Evolutionary conservation across 73 alveolate genomes (phyloP), one percentile per base, ranked within the genome.

Genomic region (Loxodes magnus): DNA sequence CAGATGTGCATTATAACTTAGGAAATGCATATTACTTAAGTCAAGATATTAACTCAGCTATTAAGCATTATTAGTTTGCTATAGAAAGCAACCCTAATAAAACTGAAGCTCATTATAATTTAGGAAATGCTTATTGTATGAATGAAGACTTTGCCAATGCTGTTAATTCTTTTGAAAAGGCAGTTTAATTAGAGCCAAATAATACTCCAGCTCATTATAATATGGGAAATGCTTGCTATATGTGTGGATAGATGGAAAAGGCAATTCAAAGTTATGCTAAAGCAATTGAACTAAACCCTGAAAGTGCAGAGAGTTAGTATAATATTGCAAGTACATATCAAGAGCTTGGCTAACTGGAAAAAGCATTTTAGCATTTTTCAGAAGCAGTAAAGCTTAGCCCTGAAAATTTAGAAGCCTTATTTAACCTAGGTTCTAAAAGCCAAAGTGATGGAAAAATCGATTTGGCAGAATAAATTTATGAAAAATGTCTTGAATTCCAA

Each of bases 131-230:
- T 16, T 61, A 55, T 1, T 76, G 90, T 34, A 74, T 68, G 2
- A 48, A 61, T 26, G 25, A 66, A 10, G 77, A 76, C 31, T 76
- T 61, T 30, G 60, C 37, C 21, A 36, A 59, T 2, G 90, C 90
- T 14, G 54, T 67, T 15, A 46, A 28, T 20, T 36, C 75, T 43
- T 76, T 52, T 35, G 31, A 41, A 51, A 26, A 51, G 0, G 76
- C 83, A 5, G 24, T 76, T 16, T 67, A 67, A 14, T 20, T 68
- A 9, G 84, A 76, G 50, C 72, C 64, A 19, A 57, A 51, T 29
- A 76, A 76, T 54, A 78, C 79, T 16, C 74, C 90, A 3, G 90
- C 90, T 1, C 51, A 56, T 34, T 76, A 76, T 34, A 76, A 76
- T 59, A 44, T 76, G 4, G 90, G 83, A 27, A 76, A 76, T 61